These are phyloP conservation scores for Mycena crocata DNA, from an alignment of 768 basidiomycete genomes.

Conservation along the genomic window DNA sequence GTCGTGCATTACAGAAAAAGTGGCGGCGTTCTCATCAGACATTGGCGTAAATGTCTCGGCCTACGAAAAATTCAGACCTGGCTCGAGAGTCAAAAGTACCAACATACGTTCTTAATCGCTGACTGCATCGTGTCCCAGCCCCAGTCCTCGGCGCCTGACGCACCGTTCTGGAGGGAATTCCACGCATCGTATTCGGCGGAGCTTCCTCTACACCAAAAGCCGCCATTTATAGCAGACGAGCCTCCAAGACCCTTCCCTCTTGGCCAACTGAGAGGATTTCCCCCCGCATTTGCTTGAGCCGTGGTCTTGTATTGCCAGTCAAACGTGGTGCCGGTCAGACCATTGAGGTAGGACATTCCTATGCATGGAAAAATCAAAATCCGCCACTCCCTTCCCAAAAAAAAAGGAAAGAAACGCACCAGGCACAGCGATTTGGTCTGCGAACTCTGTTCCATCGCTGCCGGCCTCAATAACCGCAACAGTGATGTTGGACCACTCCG, in stretches of 20 bases:
- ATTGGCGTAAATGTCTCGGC: slow-evolving; percentile 32
- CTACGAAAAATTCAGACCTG: neutral
- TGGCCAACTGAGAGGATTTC: slow-evolving; percentile 17
- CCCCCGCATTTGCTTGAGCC: slow-evolving; percentile 23
- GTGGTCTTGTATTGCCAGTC: slow-evolving; percentile 32
- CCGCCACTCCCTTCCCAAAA: neutral
- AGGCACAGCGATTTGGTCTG: slow-evolving; percentile 31
- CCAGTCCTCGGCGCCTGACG: slow-evolving; percentile 39
- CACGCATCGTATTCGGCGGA: slow-evolving; percentile 42
- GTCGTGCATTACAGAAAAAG: slow-evolving; percentile 26
- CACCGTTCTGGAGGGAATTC: slow-evolving; percentile 35
- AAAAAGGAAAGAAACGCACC: slow-evolving; percentile 7
- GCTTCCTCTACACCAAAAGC: slow-evolving; percentile 41
- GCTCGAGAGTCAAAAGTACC: neutral
- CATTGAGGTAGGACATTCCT: slow-evolving; percentile 34
- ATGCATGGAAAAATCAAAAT: neutral
- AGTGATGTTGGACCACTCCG: slow-evolving; percentile 31
- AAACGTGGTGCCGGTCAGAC: slow-evolving; percentile 16
- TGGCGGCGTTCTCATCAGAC: slow-evolving; percentile 25
- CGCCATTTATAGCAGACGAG: slow-evolving; percentile 42
- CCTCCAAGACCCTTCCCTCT: slow-evolving; percentile 41
- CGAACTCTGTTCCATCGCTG: slow-evolving; percentile 23
- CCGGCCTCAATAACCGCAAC: slow-evolving; percentile 34
- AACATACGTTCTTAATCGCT: slow-evolving; percentile 42
- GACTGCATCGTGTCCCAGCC: slow-evolving; percentile 45